Evolutionary conservation across 2,329 filamentous ascomycete species (phyloP).

Genomic region (Monosporascus sp.): DNA sequence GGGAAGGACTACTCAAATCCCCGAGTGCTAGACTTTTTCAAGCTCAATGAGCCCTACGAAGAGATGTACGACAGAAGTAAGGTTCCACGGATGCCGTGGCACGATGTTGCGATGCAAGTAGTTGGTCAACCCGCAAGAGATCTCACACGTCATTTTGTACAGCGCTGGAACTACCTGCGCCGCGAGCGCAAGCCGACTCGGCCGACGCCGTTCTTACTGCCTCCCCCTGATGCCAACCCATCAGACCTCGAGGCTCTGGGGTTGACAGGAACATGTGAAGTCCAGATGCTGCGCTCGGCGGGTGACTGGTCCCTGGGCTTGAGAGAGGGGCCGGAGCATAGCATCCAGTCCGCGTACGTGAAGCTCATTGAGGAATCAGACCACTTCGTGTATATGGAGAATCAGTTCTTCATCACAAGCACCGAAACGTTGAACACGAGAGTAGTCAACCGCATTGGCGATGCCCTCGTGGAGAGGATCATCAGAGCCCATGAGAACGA

Average conservation of each 20-base stretch:
- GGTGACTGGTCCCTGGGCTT: conserved; percentile 89
- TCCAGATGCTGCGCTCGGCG: conserved; percentile 90
- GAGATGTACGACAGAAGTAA: conserved; percentile 96
- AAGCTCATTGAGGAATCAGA: conserved; percentile 94
- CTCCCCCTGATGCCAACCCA: conserved; percentile 83
- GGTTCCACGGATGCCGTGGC: conserved; percentile 95
- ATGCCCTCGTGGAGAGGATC: conserved; percentile 88
- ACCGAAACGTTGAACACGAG: conserved; percentile 81
- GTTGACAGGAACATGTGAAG: conserved; percentile 88
- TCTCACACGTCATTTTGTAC: conserved; percentile 91
- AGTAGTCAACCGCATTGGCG: conserved; percentile 89
- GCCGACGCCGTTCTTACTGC: conserved; percentile 87
- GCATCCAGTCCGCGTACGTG: conserved; percentile 92
- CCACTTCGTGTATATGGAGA: conserved; percentile 97
- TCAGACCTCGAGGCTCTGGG: conserved; percentile 84
- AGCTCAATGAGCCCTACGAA: conserved; percentile 88
- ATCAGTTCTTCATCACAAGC: conserved; percentile 96
- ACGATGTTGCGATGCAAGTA: conserved; percentile 96
- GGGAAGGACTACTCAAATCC: conserved; percentile 99
- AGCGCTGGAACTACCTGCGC: conserved; percentile 95
- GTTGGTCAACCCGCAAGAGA: conserved; percentile 94
- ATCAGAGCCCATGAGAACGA: conserved; percentile 75
- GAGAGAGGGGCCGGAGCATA: conserved; percentile 74
- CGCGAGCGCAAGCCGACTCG: conserved; percentile 88
- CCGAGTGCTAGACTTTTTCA: conserved; percentile 89